Evolutionary conservation across 1,284 basidiomycete genomes (phyloP), one percentile per base, ranked within the genome.

Genomic region (Ganoderma sp.): DNA sequence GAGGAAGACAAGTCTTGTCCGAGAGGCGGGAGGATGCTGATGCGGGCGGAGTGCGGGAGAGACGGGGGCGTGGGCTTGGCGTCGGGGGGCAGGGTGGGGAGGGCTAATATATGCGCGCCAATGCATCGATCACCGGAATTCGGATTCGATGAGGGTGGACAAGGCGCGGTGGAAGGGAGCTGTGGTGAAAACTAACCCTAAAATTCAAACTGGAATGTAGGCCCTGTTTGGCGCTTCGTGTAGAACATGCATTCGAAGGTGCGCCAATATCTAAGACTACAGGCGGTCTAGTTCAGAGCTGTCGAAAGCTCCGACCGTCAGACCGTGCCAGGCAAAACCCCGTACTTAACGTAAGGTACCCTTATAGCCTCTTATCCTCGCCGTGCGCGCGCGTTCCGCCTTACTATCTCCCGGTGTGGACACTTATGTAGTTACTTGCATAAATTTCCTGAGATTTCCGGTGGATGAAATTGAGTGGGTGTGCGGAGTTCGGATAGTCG

Each of bases 321-420:
- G 25, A 28, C 25, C 66, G 58, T 45, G 25, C 43, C 37, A 15
- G 56, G 34, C 48, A 17, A 12, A 28, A 17, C 37, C 43, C 59
- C 39, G 10, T 22, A 28, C 25, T 28, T 28, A 43, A 32, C 37
- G 59, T 22, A 56, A 15, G 61, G 22, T 10, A 39, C 37, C 10
- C 45, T 22, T 52, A 41, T 34, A 2, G 25, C 25, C 25, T 28
- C 25, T 28, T 28, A 2, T 28, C 25, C 25, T 28, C 25, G 25
- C 25, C 25, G 25, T 28, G 25, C 25, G 25, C 25, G 25, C 25
- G 25, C 25, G 25, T 28, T 28, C 25, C 25, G 25, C 25, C 25
- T 70, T 39, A 42, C 59, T 61, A 68, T 64, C 62, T 39, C 32
- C 61, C 63, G 25, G 25, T 28, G 25, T 28, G 25, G 25, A 28